These are phyloP conservation scores for Olyra latifolia DNA, from an alignment of 176 grass and related monocot species.

Conservation along the genomic window DNA sequence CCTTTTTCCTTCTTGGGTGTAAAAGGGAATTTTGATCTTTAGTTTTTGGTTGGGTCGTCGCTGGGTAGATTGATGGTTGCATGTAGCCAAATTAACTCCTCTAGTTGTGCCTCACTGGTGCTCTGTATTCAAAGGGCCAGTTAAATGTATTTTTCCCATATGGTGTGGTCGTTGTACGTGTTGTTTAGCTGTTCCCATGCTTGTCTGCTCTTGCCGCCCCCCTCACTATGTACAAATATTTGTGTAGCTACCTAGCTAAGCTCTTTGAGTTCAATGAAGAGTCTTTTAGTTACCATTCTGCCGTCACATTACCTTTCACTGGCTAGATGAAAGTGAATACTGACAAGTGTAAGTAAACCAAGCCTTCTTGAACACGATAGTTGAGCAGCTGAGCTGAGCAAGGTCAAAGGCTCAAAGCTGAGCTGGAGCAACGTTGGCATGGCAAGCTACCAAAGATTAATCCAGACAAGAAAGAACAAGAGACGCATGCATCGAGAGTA, in stretches of 20 bases:
- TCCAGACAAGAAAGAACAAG: background rate
- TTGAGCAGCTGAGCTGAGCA: background rate
- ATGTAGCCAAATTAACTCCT: slow-evolving; percentile 40
- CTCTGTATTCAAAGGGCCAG: slow-evolving; percentile 47
- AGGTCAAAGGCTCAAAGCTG: slow-evolving; percentile 3
- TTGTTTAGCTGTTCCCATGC: slow-evolving; percentile 58
- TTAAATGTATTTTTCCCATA: slow-evolving; percentile 55
- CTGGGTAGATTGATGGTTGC: slow-evolving; percentile 7
- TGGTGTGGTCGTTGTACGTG: slow-evolving; percentile 48
- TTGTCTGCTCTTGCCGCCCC: slow-evolving; percentile 36
- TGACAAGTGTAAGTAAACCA: background rate
- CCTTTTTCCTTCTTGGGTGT: slow-evolving; percentile 7
- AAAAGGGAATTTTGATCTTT: slow-evolving; percentile 43
- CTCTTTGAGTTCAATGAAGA: slow-evolving; percentile 15
- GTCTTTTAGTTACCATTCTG: background rate
- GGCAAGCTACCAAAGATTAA: background rate
- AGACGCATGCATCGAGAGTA: background rate
- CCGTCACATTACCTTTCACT: background rate
- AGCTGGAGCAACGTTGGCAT: background rate
- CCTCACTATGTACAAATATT: slow-evolving; percentile 30
- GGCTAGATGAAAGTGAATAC: background rate
- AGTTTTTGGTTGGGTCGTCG: slow-evolving; percentile 9
- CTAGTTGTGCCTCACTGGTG: slow-evolving; percentile 28
- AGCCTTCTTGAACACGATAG: background rate
- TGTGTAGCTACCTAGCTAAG: background rate